Conservation (phyloP, 2,329 filamentous ascomycete species). For the Ophiostoma quercus region DNA sequence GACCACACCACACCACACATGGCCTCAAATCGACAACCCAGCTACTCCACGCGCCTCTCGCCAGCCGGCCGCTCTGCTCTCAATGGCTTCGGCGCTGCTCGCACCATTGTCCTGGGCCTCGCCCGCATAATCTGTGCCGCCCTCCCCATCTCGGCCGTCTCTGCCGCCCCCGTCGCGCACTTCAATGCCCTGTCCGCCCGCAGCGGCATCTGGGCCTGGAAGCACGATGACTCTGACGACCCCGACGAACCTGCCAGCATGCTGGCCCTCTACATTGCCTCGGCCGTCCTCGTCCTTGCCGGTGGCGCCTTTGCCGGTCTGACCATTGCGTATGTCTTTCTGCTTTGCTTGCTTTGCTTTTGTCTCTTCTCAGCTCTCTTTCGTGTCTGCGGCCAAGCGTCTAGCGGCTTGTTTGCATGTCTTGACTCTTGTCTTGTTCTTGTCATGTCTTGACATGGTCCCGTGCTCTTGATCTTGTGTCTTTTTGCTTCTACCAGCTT, state of each 20-base stretch:
- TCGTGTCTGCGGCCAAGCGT: constrained; percentile 3
- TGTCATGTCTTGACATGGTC: neutral
- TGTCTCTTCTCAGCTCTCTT: too few species aligned
- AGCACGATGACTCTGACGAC: constrained; percentile 40
- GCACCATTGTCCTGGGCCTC: constrained; percentile 48
- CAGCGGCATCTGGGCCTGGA: neutral
- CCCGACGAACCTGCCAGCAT: constrained; percentile 56
- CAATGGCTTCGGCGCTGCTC: constrained; percentile 36
- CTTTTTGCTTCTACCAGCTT: neutral
- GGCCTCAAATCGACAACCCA: constrained; percentile 19
- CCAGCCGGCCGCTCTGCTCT: constrained; percentile 2
- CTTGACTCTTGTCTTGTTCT: neutral
- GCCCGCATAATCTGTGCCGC: constrained; percentile 48
- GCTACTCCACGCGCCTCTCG: constrained; percentile 16
- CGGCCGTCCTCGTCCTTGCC: constrained; percentile 73
- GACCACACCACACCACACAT: constrained; percentile 1
- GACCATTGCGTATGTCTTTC: constrained; percentile 66
- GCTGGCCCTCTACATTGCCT: constrained; percentile 76
- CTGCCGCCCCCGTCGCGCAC: constrained; percentile 41
- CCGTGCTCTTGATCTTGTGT: neutral
- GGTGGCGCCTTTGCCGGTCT: constrained; percentile 93
- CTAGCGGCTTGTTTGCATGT: constrained; percentile 11
- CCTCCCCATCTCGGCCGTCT: constrained; percentile 37
- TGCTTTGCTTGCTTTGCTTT: too few species aligned
- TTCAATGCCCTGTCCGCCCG: constrained; percentile 23